phyloP scores from a whole-genome alignment of 1,284 basidiomycete genomes.

The Tilletia walkeri region DNA sequence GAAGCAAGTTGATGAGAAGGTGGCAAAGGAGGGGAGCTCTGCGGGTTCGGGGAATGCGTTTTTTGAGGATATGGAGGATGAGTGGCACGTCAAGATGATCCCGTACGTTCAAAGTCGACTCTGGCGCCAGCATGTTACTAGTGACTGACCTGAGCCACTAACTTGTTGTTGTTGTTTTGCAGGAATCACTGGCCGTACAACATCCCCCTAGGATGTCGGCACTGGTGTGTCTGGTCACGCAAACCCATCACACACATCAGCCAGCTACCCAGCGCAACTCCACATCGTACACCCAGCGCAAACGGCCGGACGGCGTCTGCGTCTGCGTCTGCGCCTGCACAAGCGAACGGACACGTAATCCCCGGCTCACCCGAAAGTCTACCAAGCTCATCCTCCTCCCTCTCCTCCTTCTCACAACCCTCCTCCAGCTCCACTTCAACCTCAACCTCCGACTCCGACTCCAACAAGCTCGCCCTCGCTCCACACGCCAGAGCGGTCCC shows the following conservation, averaged over 20 bases:
- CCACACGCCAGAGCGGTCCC: constrained; percentile 19
- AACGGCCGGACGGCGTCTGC: not conserved
- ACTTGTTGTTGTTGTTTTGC: not conserved
- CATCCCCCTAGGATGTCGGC: constrained; percentile 34
- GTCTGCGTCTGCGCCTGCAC: not conserved
- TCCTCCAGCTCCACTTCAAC: not conserved
- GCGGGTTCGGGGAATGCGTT: not conserved
- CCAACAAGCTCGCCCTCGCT: constrained; percentile 30
- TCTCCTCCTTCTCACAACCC: not conserved
- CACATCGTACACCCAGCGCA: not conserved
- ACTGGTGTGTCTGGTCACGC: constrained; percentile 42
- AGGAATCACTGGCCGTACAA: constrained; percentile 42
- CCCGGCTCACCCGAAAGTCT: not conserved
- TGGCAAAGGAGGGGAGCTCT: no score
- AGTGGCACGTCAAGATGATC: constrained; percentile 28
- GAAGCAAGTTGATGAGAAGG: no score
- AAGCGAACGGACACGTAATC: not conserved
- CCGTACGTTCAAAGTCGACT: constrained; percentile 28
- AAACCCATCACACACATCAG: constrained; percentile 14
- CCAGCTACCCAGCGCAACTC: not conserved
- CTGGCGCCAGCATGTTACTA: not conserved
- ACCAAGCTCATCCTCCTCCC: not conserved
- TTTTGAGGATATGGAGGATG: constrained; percentile 19
- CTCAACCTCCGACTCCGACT: not conserved
- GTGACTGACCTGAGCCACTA: no score